These are phyloP conservation scores for Ophiocytium majus DNA, from an alignment of 352 stramenopile species.

Conservation along the genomic window DNA sequence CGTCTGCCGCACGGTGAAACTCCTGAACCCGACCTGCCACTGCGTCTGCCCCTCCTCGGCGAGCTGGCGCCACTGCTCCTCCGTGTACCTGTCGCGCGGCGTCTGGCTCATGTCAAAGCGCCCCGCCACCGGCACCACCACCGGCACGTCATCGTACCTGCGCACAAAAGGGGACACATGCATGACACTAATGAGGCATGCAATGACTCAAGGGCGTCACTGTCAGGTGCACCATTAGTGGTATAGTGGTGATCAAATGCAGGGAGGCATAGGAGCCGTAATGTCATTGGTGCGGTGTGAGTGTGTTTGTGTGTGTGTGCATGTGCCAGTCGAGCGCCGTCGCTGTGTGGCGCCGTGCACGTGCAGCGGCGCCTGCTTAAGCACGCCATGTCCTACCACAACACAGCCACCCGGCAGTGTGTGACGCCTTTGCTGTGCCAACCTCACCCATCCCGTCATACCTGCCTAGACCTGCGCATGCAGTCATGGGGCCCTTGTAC, in stretches of 20 bases:
- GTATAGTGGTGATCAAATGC: not conserved
- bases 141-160: conserved; percentile 44
- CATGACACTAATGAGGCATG: not conserved
- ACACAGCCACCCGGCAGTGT: no score
- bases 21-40: conserved; percentile 33
- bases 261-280: not conserved
- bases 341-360: no score
- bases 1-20: conserved; percentile 1
- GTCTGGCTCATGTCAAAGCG: conserved; percentile 48
- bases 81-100: conserved; percentile 44
- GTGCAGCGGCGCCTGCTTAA: no score
- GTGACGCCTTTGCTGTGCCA: no score
- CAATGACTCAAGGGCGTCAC: not conserved
- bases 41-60: conserved; percentile 32
- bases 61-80: conserved; percentile 50
- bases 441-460: no score
- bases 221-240: not conserved
- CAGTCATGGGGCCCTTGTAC: no score
- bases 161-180: conserved; percentile 34
- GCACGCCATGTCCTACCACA: no score
- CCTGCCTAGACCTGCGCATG: no score
- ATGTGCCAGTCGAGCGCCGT: no score
- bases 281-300: not conserved
- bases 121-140: conserved; percentile 47
- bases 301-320: no score